These are phyloP conservation scores for Entoloma clypeatum DNA, from an alignment of 1,284 basidiomycete genomes.

Conservation along the genomic window DNA sequence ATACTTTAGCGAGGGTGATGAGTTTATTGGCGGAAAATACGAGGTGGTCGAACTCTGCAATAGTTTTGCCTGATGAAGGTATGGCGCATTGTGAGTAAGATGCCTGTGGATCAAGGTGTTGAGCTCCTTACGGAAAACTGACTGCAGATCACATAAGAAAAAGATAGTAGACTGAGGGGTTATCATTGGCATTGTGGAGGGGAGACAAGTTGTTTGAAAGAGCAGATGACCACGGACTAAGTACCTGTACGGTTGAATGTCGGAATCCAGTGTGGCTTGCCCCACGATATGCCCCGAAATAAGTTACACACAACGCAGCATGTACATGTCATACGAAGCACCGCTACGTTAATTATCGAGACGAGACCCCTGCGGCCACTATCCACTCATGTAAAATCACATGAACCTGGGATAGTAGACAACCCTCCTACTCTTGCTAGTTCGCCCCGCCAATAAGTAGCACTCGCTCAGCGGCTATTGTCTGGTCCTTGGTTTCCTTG, in stretches of 20 bases:
- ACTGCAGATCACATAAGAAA: slow-evolving; percentile 80
- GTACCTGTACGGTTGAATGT: slow-evolving; percentile 4
- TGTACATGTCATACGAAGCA: too few species aligned
- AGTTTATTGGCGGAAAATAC: slow-evolving; percentile 70
- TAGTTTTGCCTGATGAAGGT: slow-evolving; percentile 40
- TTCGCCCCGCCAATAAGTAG: slow-evolving; percentile 17
- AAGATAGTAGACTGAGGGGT: slow-evolving; percentile 56
- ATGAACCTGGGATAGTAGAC: neutral
- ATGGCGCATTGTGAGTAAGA: slow-evolving; percentile 5
- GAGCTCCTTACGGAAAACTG: slow-evolving; percentile 59
- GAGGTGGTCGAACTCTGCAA: slow-evolving; percentile 70
- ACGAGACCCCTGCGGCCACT: too few species aligned
- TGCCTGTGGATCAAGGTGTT: neutral
- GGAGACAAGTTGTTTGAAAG: slow-evolving; percentile 10
- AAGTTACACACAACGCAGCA: too few species aligned
- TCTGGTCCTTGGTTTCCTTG: slow-evolving; percentile 72
- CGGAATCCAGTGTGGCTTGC: neutral
- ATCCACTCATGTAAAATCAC: neutral
- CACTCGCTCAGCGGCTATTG: slow-evolving; percentile 39
- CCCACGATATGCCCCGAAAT: too few species aligned
- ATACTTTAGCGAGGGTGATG: slow-evolving; percentile 70
- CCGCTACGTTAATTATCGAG: too few species aligned
- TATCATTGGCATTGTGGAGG: slow-evolving; percentile 28
- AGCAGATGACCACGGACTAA: slow-evolving; percentile 1
- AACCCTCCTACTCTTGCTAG: slow-evolving; percentile 4